Evolutionary conservation across 2,329 filamentous ascomycete species (phyloP).

Genomic region (Pseudocercospora eumusae): DNA sequence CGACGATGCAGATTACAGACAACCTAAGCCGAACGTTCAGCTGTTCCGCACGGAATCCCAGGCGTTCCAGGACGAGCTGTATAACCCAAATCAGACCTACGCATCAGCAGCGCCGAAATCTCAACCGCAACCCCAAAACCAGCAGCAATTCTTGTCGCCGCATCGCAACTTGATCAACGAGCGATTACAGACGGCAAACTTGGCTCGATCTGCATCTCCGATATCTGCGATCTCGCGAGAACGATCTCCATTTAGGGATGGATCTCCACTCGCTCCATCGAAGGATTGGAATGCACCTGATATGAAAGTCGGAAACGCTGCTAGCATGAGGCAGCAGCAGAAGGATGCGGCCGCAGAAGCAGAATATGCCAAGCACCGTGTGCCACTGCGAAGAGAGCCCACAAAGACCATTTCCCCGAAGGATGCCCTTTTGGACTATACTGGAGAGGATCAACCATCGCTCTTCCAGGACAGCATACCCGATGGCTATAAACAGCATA

Average conservation of each 20-base stretch:
- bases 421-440: slow-evolving; percentile 84
- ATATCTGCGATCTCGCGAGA: slow-evolving; percentile 59
- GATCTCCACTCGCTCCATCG: slow-evolving; percentile 54
- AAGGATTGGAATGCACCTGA: slow-evolving; percentile 41
- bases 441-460: slow-evolving; percentile 70
- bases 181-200: slow-evolving; percentile 76
- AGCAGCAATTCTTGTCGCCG: slow-evolving; percentile 46
- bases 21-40: slow-evolving; percentile 69
- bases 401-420: slow-evolving; percentile 91
- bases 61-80: slow-evolving; percentile 80
- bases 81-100: slow-evolving; percentile 63
- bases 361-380: slow-evolving; percentile 39
- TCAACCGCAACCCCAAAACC: slow-evolving; percentile 12
- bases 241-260: slow-evolving; percentile 78
- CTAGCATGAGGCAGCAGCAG: slow-evolving; percentile 61
- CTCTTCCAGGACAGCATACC: slow-evolving; percentile 65
- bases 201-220: slow-evolving; percentile 62
- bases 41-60: slow-evolving; percentile 75
- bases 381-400: slow-evolving; percentile 41
- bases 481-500: slow-evolving; percentile 39
- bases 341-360: slow-evolving; percentile 62
- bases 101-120: slow-evolving; percentile 57
- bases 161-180: slow-evolving; percentile 68
- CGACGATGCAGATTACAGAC: slow-evolving; percentile 55
- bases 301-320: slow-evolving; percentile 53